Evolutionary conservation across 306 rosid genomes (phyloP).

Genomic region (Prosopis cineraria): DNA sequence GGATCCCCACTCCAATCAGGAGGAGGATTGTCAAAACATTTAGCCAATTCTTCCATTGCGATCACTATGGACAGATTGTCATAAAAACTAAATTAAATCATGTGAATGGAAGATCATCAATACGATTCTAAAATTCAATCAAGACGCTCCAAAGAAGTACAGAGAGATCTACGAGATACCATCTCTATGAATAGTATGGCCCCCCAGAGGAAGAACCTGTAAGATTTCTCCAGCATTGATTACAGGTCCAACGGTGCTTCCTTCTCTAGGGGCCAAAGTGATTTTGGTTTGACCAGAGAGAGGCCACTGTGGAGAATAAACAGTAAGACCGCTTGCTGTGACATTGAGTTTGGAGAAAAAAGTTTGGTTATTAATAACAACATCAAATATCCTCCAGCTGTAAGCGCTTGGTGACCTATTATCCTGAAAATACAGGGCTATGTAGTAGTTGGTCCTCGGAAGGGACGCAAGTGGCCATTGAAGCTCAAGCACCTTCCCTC

Average conservation of each 20-base stretch:
- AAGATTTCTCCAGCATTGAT: conserved; percentile 75
- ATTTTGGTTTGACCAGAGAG: conserved; percentile 67
- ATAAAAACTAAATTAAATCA: conserved; percentile 20
- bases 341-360: conserved; percentile 62
- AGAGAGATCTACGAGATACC: conserved; percentile 40
- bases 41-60: conserved; percentile 67
- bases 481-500: conserved; percentile 59
- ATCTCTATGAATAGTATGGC: conserved; percentile 65
- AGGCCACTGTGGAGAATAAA: conserved; percentile 69
- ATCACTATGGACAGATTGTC: conserved; percentile 42
- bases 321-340: conserved; percentile 65
- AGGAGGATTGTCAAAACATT: conserved; percentile 61
- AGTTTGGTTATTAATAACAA: conserved; percentile 55
- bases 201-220: conserved; percentile 73
- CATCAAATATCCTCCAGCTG: conserved; percentile 79
- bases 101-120: conserved; percentile 8
- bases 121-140: conserved; percentile 14
- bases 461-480: conserved; percentile 70
- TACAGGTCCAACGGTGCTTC: conserved; percentile 64
- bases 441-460: conserved; percentile 61
- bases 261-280: conserved; percentile 48
- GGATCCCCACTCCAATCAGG: conserved; percentile 91
- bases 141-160: neutral
- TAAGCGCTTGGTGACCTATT: conserved; percentile 61
- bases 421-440: conserved; percentile 84